Evolutionary conservation across 2,329 filamentous ascomycete species (phyloP), one percentile per base, ranked within the genome.

Genomic region (Xylariaceae sp.): DNA sequence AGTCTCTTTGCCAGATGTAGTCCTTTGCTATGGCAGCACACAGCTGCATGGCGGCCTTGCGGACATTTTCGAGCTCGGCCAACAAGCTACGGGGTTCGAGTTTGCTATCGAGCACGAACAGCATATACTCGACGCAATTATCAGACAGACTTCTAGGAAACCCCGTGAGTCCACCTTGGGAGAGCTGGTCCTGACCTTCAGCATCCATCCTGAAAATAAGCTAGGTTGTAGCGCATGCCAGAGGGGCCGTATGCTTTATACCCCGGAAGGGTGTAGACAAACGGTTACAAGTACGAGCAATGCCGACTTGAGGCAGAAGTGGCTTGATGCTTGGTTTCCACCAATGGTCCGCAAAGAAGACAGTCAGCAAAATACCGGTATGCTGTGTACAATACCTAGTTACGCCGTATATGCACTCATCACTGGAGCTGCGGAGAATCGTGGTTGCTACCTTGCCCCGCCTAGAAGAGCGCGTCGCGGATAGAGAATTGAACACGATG

Each of bases 1-100:
- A 74, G 49, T 96, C 91, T 12, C 91, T 83, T 69, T 99, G 94
- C 94, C 94, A 99, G 58, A 99, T 95, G 64, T 96, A 96, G 57
- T 89, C 86, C 61, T 83, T 85, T n/a, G 92, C 77, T 7, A 90
- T 72, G 2, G 78, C 75, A 41, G 82, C 83, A 4, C 72, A 69
- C n/a, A 94, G 71, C 26, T 83, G 77, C 2, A 79, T 72, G 0
- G 88, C 85, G 1, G 83, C 79, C 68, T 84, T 89, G 49, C 90
- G 84, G 9, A 96, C 78, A 18, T 79, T 74, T 53, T 89, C 86
- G n/a, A 96, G 77, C 18, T 80, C 79, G 21, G 81, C 71, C 10
- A 88, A 76, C n/a, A 81, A 74, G 59, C 81, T 80, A 51, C 79
- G 76, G 16, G 80, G 72, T 46, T 78, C 74, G 21, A 83, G 71